phyloP scores from a whole-genome alignment of 495 filamentous ascomycete genomes.

The Annulohypoxylon moriforme region DNA sequence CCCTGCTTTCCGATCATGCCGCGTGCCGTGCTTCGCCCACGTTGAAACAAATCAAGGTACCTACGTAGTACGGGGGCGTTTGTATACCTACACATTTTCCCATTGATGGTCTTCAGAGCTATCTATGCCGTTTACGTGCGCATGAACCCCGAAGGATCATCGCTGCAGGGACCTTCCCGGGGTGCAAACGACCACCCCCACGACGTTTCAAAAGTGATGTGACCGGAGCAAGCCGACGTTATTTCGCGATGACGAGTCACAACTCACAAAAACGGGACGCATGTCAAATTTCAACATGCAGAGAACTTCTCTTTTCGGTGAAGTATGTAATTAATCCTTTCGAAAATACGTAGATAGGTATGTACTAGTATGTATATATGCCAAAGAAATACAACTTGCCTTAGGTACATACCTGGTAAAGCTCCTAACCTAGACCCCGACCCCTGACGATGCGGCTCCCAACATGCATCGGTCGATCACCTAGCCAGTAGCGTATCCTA shows the following conservation, averaged over 20 bases:
- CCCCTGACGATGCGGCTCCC: conserved; percentile 14
- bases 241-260: conserved; percentile 17
- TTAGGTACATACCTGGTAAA: not conserved
- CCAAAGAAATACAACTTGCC: not conserved
- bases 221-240: not conserved
- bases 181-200: not conserved
- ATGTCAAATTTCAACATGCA: not conserved
- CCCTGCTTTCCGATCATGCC: not conserved
- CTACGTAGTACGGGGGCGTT: no score
- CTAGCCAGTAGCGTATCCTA: not conserved
- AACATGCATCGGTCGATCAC: conserved; percentile 16
- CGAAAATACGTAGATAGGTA: not conserved
- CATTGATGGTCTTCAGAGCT: not conserved
- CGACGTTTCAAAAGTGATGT: conserved; percentile 19
- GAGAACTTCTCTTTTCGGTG: conserved; percentile 12
- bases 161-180: conserved; percentile 9
- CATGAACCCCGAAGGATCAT: not conserved
- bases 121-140: not conserved
- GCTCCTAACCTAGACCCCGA: not conserved
- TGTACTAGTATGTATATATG: not conserved
- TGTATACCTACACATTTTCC: no score
- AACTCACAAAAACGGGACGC: conserved; percentile 2
- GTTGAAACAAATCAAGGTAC: not conserved
- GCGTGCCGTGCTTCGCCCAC: not conserved
- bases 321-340: conserved; percentile 1